These are phyloP conservation scores for Lizonia empirigonia DNA, from an alignment of 2,329 filamentous ascomycete species.

Conservation along the genomic window DNA sequence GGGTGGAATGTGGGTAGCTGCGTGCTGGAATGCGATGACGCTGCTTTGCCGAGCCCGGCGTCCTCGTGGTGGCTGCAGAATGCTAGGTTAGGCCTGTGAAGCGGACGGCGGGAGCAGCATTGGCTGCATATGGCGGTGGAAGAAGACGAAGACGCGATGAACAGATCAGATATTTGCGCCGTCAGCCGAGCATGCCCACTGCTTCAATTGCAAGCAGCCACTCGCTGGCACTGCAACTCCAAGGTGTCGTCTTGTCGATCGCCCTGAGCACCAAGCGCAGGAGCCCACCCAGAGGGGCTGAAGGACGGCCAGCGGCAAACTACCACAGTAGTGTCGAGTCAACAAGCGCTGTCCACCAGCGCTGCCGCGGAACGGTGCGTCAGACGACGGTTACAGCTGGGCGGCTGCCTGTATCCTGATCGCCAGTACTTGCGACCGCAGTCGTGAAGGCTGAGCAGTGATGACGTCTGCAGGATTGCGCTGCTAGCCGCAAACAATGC, in stretches of 20 bases:
- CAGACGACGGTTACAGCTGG: conserved; percentile 7
- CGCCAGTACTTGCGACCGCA: conserved; percentile 11
- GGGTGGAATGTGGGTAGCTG: conserved; percentile 17
- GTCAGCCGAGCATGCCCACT: not conserved
- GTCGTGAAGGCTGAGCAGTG: conserved; percentile 7
- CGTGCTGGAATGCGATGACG: conserved; percentile 17
- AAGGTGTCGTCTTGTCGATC: conserved; percentile 14
- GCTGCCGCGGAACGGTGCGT: conserved; percentile 9
- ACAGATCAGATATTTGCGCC: not conserved
- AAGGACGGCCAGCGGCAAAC: conserved; percentile 12
- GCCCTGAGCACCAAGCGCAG: conserved; percentile 12
- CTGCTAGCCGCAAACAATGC: conserved; percentile 5
- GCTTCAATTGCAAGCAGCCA: not conserved
- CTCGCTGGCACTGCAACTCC: conserved; percentile 3
- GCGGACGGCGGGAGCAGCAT: not conserved
- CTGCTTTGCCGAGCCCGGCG: conserved; percentile 9
- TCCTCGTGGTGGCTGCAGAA: conserved; percentile 21
- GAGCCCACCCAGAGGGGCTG: conserved; percentile 14
- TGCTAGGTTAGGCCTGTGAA: not conserved
- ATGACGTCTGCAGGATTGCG: conserved; percentile 13
- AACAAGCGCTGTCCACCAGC: conserved; percentile 3
- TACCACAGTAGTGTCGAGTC: conserved; percentile 9
- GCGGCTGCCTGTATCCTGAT: conserved; percentile 5
- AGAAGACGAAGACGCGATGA: not conserved
- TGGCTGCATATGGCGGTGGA: conserved; percentile 4